Percentiles rank a stretch among this genome's conserved stretches.
phyloP scores from a whole-genome alignment of 805 yeast genomes.

The Clavispora carvajalis region DNA sequence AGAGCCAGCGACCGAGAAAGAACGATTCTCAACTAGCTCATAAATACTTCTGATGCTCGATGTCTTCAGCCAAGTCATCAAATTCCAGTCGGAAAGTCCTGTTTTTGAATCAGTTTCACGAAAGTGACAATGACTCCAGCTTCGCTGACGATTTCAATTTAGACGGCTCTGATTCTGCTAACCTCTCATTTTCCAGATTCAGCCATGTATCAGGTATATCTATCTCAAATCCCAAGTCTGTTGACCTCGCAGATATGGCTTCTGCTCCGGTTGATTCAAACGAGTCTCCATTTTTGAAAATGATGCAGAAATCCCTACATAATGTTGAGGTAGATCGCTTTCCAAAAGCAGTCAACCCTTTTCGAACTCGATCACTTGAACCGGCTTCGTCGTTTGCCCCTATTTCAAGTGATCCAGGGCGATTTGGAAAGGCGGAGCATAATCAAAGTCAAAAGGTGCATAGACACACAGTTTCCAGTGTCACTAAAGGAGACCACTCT shows the following conservation, averaged over 20 bases:
- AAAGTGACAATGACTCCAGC: constrained; percentile 12
- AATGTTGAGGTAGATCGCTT: constrained; percentile 8
- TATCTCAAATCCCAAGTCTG: constrained; percentile 6
- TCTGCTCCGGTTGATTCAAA: not conserved
- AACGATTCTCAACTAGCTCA: too few species aligned
- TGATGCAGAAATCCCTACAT: constrained; percentile 18
- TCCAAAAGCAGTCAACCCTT: not conserved
- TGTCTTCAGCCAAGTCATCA: not conserved
- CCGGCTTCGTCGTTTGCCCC: too few species aligned
- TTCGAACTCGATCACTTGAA: constrained; percentile 1
- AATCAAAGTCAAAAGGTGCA: not conserved
- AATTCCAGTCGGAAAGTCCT: constrained; percentile 2
- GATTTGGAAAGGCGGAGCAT: not conserved
- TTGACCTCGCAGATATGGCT: not conserved
- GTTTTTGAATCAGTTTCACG: constrained; percentile 9
- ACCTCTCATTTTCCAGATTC: constrained; percentile 34
- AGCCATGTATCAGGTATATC: constrained; percentile 26
- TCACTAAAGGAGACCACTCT: too few species aligned
- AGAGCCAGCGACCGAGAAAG: not conserved
- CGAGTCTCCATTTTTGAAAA: constrained; percentile 26
- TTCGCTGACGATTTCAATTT: constrained; percentile 26
- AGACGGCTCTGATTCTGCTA: constrained; percentile 18
- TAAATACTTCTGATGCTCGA: not conserved
- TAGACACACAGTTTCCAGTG: constrained; percentile 7
- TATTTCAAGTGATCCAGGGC: not conserved